phyloP scores from a whole-genome alignment of 2,329 filamentous ascomycete species.

The Malbranchea zuffiana region DNA sequence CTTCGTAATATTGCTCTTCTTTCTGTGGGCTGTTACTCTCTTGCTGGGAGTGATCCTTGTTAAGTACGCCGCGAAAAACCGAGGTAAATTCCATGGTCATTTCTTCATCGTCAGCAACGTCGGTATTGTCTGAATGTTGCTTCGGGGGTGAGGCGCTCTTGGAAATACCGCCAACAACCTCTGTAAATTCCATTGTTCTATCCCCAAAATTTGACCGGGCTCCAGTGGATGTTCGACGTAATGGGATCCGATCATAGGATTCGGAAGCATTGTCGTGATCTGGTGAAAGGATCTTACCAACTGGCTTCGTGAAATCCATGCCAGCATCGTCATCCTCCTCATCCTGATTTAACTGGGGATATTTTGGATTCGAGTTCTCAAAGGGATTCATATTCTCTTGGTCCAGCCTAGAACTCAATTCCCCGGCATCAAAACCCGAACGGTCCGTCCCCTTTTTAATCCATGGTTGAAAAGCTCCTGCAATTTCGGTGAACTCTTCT shows the following conservation, averaged over 20 bases:
- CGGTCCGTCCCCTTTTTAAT: conserved; percentile 33
- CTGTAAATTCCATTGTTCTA: conserved; percentile 39
- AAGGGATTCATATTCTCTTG: conserved; percentile 37
- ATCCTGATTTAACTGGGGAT: conserved; percentile 18
- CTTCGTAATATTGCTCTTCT: conserved; percentile 5
- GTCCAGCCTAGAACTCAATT: conserved; percentile 33
- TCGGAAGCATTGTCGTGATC: conserved; percentile 14
- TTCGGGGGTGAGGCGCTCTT: conserved; percentile 17
- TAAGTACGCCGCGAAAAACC: conserved; percentile 34
- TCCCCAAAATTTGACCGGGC: conserved; percentile 38
- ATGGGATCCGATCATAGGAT: conserved; percentile 20
- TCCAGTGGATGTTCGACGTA: conserved; percentile 35
- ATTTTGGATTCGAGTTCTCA: conserved; percentile 11
- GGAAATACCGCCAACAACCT: conserved; percentile 33
- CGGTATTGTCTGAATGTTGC: conserved; percentile 21
- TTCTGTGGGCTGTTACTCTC: conserved; percentile 11
- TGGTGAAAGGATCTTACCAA: conserved; percentile 63
- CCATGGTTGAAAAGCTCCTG: conserved; percentile 41
- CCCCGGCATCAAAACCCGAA: conserved; percentile 33
- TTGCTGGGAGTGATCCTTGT: conserved; percentile 13
- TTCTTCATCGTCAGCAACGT: conserved; percentile 32
- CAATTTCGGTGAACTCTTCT: conserved; percentile 57
- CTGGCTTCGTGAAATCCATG: conserved; percentile 82
- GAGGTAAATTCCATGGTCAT: conserved; percentile 41
- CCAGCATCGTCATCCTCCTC: conserved; percentile 60